Conservation (phyloP, 2,329 filamentous ascomycete species). For the Talaromyces sp. region DNA sequence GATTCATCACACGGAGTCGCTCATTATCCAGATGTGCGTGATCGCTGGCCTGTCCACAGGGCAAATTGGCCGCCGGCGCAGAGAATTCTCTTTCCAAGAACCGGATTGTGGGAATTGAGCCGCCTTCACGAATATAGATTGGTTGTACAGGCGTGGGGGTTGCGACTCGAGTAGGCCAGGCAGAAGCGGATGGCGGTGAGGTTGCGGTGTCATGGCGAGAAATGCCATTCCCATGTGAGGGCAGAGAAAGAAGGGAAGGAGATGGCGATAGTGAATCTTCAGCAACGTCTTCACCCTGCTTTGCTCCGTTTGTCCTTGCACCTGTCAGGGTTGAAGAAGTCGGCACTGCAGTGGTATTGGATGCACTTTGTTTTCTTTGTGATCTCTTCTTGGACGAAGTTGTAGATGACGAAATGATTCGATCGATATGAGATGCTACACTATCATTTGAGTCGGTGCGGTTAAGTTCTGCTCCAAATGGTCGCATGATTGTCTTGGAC, state of each 20-base stretch:
- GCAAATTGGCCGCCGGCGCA: slow-evolving; percentile 86
- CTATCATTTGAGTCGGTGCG: slow-evolving; percentile 39
- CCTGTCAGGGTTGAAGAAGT: slow-evolving; percentile 41
- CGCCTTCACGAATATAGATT: slow-evolving; percentile 91
- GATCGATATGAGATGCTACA: slow-evolving; percentile 40
- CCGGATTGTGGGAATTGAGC: slow-evolving; percentile 88
- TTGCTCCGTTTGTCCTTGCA: slow-evolving; percentile 14
- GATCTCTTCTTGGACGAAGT: slow-evolving; percentile 34
- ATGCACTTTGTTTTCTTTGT: slow-evolving; percentile 27
- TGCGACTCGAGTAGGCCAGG: background rate
- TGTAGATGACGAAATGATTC: slow-evolving; percentile 38
- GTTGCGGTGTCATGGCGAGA: background rate
- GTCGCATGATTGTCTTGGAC: slow-evolving; percentile 21
- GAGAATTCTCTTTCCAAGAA: slow-evolving; percentile 93
- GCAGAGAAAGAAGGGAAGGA: slow-evolving; percentile 7
- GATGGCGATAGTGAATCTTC: slow-evolving; percentile 12
- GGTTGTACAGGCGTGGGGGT: slow-evolving; percentile 45
- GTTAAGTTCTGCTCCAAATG: slow-evolving; percentile 24
- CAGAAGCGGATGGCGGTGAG: background rate
- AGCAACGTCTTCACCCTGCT: background rate
- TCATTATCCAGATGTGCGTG: slow-evolving; percentile 94
- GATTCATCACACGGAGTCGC: slow-evolving; percentile 78
- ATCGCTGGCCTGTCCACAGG: slow-evolving; percentile 92
- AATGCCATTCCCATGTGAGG: background rate
- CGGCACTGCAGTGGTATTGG: slow-evolving; percentile 27